Conservation (phyloP, 2,329 filamentous ascomycete species). For the Akanthomyces lecanii region DNA sequence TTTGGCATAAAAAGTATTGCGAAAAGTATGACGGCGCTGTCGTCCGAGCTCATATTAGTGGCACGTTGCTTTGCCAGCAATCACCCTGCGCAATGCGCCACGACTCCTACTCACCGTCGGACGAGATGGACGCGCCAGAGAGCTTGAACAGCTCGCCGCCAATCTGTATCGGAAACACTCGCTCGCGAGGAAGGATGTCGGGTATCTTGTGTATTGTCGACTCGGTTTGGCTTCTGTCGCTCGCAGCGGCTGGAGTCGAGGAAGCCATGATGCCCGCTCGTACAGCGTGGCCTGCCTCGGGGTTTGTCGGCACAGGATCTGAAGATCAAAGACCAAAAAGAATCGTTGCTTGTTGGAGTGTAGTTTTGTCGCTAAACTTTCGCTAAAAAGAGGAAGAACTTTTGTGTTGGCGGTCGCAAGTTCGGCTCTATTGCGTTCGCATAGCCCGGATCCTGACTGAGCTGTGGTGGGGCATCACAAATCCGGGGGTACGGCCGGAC, state of each 20-base stretch:
- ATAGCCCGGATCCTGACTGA: neutral
- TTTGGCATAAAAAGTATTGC: slow-evolving; percentile 83
- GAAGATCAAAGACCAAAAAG: neutral
- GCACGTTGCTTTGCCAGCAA: neutral
- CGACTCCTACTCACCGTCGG: slow-evolving; percentile 54
- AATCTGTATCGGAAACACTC: slow-evolving; percentile 72
- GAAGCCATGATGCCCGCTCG: neutral
- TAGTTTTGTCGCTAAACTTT: neutral
- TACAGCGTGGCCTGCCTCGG: neutral
- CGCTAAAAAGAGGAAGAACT: neutral
- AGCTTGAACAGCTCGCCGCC: slow-evolving; percentile 68
- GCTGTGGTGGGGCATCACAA: neutral
- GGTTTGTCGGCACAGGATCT: neutral
- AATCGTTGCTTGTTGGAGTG: neutral
- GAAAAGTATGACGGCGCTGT: slow-evolving; percentile 94
- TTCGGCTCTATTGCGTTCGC: neutral
- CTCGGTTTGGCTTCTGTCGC: slow-evolving; percentile 20
- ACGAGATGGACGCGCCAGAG: slow-evolving; percentile 68
- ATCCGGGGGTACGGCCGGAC: neutral
- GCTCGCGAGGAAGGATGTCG: slow-evolving; percentile 61
- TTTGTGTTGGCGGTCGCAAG: neutral
- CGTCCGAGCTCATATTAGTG: neutral
- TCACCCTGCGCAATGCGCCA: neutral
- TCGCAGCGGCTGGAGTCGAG: neutral
- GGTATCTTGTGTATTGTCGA: slow-evolving; percentile 46